Evolutionary conservation across 1,284 basidiomycete genomes (phyloP).

Genomic region (Ganoderma boninense): DNA sequence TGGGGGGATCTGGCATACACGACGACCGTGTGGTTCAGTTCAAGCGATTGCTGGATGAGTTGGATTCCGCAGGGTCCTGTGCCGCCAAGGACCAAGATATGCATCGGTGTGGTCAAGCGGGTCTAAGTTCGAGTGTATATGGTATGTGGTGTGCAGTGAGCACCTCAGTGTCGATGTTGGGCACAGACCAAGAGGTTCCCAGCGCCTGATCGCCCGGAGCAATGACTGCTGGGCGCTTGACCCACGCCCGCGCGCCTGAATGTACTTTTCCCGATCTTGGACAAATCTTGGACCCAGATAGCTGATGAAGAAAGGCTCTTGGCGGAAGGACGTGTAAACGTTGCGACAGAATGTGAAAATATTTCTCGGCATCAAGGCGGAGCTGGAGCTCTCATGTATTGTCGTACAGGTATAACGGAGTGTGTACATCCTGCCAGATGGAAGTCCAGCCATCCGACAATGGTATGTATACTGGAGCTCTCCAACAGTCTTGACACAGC

Average conservation of each 20-base stretch:
- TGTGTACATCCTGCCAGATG: constrained; percentile 6
- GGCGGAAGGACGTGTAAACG: too few relatives aligned
- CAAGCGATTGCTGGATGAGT: constrained; percentile 61
- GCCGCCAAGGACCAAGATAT: constrained; percentile 53
- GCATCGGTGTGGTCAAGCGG: constrained; percentile 29
- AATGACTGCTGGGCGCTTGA: too few relatives aligned
- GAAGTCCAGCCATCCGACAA: constrained; percentile 20
- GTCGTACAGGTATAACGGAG: constrained; percentile 7
- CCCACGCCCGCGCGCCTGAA: too few relatives aligned
- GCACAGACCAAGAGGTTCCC: too few relatives aligned
- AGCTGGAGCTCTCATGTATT: constrained; percentile 25
- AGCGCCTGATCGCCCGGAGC: too few relatives aligned
- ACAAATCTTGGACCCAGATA: too few relatives aligned
- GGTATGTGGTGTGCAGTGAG: neutral
- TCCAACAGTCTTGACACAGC: constrained; percentile 3
- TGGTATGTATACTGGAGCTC: constrained; percentile 7
- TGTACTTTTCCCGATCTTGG: too few relatives aligned
- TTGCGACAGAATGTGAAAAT: too few relatives aligned
- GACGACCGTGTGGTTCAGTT: constrained; percentile 54
- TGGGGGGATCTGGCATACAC: constrained; percentile 68
- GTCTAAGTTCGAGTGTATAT: neutral
- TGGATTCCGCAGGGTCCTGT: constrained; percentile 67
- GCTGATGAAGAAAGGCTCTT: too few relatives aligned
- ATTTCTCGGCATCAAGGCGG: constrained; percentile 20
- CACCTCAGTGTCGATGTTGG: neutral